These are phyloP conservation scores for Penicillium simplicissimum DNA, from an alignment of 495 filamentous ascomycete species.

Conservation along the genomic window DNA sequence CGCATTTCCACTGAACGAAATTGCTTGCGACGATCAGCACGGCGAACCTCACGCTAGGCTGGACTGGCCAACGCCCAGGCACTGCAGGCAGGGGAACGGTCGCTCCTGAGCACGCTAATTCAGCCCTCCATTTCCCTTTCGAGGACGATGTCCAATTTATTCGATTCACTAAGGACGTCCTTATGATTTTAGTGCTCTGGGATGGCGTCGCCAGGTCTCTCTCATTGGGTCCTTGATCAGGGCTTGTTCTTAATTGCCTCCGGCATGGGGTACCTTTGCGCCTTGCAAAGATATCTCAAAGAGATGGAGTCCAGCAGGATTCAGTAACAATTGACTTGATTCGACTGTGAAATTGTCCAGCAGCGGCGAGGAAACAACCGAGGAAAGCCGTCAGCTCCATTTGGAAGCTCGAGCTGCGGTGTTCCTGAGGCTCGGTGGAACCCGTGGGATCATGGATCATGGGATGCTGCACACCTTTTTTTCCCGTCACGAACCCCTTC, in stretches of 20 bases:
- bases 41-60: slow-evolving; percentile 24
- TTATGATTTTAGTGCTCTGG: neutral
- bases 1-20: slow-evolving; percentile 29
- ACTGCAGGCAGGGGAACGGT: slow-evolving; percentile 18
- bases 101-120: slow-evolving; percentile 30
- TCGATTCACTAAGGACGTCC: slow-evolving; percentile 11
- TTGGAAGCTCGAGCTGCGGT: neutral
- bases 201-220: slow-evolving; percentile 1
- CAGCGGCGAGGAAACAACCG: neutral
- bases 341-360: neutral
- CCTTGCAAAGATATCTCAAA: neutral
- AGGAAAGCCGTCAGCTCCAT: neutral
- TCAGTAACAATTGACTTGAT: neutral
- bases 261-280: slow-evolving; percentile 4
- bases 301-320: neutral
- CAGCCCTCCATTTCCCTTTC: slow-evolving; percentile 18
- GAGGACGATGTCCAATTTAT: slow-evolving; percentile 21
- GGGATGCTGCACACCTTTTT: slow-evolving; percentile 5
- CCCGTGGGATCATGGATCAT: slow-evolving; percentile 10
- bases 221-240: slow-evolving; percentile 16
- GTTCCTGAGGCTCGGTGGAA: slow-evolving; percentile 16
- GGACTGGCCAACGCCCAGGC: slow-evolving; percentile 16
- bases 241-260: neutral
- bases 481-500: slow-evolving; percentile 28
- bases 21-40: slow-evolving; percentile 34